Conservation (phyloP, 352 stramenopile genomes). For the Phytopythium chamaehyphon region DNA sequence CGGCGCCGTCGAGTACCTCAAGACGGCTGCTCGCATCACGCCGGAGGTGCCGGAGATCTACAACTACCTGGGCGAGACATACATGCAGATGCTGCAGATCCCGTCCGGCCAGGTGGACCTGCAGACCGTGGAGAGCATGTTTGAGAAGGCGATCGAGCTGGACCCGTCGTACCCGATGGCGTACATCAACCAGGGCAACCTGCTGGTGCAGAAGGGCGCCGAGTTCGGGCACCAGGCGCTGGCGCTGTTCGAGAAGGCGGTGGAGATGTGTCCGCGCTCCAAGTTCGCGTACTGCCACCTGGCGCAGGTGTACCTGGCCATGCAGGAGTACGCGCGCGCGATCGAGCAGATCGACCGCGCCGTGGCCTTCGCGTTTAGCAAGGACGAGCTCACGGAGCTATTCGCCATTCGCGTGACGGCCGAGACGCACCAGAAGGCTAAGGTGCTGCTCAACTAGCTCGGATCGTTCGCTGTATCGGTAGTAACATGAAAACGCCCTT, state of each 20-base stretch:
- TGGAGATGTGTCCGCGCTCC: slow-evolving; percentile 72
- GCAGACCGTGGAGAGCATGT: slow-evolving; percentile 66
- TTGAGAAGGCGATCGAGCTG: slow-evolving; percentile 75
- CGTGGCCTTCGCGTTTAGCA: slow-evolving; percentile 65
- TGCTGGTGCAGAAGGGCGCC: slow-evolving; percentile 71
- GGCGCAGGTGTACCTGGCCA: slow-evolving; percentile 83
- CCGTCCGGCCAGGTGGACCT: slow-evolving; percentile 46
- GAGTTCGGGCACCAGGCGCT: slow-evolving; percentile 71
- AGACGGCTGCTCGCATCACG: slow-evolving; percentile 54
- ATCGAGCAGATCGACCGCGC: slow-evolving; percentile 82
- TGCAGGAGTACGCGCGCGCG: slow-evolving; percentile 74
- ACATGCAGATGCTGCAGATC: slow-evolving; percentile 78
- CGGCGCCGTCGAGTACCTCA: slow-evolving; percentile 63
- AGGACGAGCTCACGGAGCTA: slow-evolving; percentile 73
- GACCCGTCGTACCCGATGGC: slow-evolving; percentile 82
- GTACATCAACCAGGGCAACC: slow-evolving; percentile 84
- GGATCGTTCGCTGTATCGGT: not conserved
- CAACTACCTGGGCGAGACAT: slow-evolving; percentile 85
- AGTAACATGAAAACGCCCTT: no score
- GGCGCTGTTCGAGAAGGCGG: slow-evolving; percentile 69
- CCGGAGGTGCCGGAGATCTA: slow-evolving; percentile 78
- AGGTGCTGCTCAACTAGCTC: slow-evolving; percentile 51
- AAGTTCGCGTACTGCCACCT: slow-evolving; percentile 84
- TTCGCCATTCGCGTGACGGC: slow-evolving; percentile 76
- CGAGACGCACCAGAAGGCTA: slow-evolving; percentile 69